phyloP scores from a whole-genome alignment of 352 stramenopile species.

The Phytophthora crassamura region DNA sequence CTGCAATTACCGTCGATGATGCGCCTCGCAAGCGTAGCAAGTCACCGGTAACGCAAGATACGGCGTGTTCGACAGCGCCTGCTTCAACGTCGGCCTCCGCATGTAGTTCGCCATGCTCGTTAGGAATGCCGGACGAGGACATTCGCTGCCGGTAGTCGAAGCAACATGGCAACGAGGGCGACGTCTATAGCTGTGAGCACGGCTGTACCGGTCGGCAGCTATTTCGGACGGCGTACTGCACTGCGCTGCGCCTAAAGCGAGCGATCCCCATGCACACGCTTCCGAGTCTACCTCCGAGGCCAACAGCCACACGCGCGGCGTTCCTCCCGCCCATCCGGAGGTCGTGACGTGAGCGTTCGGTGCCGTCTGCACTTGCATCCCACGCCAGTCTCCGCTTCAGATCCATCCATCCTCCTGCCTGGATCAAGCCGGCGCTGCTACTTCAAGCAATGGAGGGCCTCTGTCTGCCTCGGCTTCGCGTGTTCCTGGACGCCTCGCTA shows the following conservation, averaged over 20 bases:
- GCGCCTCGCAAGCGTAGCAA: neutral
- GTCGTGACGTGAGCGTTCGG: neutral
- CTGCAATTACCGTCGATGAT: conserved; percentile 1
- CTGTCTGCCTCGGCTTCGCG: conserved; percentile 20
- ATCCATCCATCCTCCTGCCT: too few relatives aligned
- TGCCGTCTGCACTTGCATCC: neutral
- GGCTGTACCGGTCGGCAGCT: too few relatives aligned
- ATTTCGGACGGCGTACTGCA: too few relatives aligned
- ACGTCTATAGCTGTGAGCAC: too few relatives aligned
- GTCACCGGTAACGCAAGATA: neutral
- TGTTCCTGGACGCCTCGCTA: conserved; percentile 31
- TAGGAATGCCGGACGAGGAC: too few relatives aligned
- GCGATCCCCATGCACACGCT: neutral
- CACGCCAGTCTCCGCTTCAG: too few relatives aligned
- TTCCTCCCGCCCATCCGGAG: neutral
- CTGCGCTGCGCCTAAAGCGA: neutral
- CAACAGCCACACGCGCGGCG: neutral
- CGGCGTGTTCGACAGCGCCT: neutral
- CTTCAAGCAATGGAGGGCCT: conserved; percentile 8
- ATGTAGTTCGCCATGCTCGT: too few relatives aligned
- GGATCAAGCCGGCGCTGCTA: too few relatives aligned
- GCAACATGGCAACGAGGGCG: too few relatives aligned
- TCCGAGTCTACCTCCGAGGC: neutral
- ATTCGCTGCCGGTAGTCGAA: too few relatives aligned
- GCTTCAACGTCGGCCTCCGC: neutral